Percentiles rank a stretch among this genome's conserved stretches.
phyloP scores from a whole-genome alignment of 306 rosid genomes.

The Amphicarpaea edgeworthii region DNA sequence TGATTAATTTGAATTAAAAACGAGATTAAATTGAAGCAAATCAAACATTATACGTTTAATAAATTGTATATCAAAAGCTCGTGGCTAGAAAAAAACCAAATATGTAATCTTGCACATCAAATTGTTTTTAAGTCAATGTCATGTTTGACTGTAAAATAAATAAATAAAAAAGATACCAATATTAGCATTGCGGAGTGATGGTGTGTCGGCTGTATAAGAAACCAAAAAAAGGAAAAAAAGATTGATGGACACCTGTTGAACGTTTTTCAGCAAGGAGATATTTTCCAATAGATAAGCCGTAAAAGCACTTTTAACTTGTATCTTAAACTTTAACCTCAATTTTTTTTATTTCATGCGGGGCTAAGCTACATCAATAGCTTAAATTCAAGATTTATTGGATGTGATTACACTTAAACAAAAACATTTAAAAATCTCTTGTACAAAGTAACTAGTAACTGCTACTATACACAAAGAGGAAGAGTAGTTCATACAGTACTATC shows the following conservation, averaged over 20 bases:
- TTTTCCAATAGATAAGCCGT: too few species aligned
- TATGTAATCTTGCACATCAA: background rate
- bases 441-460: conserved; percentile 7
- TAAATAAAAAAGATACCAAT: background rate
- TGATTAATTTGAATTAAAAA: background rate
- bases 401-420: background rate
- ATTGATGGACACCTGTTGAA: too few species aligned
- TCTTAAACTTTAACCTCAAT: background rate
- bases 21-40: background rate
- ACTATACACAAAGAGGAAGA: background rate
- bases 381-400: background rate
- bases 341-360: background rate
- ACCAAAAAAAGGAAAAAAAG: background rate
- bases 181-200: background rate
- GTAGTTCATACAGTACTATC: background rate
- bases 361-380: background rate
- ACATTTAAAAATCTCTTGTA: background rate
- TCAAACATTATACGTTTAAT: background rate
- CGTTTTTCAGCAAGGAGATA: background rate
- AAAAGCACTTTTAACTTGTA: too few species aligned
- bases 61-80: background rate
- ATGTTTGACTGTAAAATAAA: background rate
- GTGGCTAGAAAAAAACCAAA: background rate
- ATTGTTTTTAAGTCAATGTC: background rate
- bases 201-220: background rate